Evolutionary conservation across 345 rosid genomes (phyloP).

Genomic region (Noccaea bulbosa): DNA sequence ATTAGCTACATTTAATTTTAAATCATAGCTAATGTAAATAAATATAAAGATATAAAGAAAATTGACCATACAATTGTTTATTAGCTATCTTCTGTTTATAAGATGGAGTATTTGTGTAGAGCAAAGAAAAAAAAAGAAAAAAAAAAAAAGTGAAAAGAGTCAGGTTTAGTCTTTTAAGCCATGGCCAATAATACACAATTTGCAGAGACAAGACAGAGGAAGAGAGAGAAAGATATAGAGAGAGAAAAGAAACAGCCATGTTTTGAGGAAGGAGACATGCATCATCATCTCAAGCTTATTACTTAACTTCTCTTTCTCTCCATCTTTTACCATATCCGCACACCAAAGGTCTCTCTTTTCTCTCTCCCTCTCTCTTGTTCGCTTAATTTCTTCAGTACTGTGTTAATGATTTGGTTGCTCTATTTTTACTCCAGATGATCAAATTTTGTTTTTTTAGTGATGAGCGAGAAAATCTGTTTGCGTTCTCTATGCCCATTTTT

Average conservation of each 20-base stretch:
- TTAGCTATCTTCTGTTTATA: background rate
- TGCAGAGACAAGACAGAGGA: conserved; percentile 44
- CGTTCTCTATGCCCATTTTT: conserved; percentile 22
- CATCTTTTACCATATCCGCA: conserved; percentile 37
- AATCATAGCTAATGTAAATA: background rate
- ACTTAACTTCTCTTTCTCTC: conserved; percentile 41
- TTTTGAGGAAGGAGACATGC: conserved; percentile 51
- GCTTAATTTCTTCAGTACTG: conserved; percentile 29
- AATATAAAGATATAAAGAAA: background rate
- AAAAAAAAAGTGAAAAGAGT: conserved; percentile 27
- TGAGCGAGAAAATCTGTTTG: conserved; percentile 12
- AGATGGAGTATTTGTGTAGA: conserved; percentile 2
- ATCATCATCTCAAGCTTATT: conserved; percentile 38
- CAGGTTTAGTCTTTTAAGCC: conserved; percentile 43
- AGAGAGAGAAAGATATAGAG: conserved; percentile 22
- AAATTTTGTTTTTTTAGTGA: background rate
- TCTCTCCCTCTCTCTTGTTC: conserved; percentile 15
- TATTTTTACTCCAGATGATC: conserved; percentile 21
- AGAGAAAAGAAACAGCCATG: conserved; percentile 43
- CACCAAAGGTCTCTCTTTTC: conserved; percentile 37
- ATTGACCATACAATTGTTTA: background rate
- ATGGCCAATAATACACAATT: conserved; percentile 45
- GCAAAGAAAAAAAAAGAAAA: background rate
- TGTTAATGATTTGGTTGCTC: conserved; percentile 34
- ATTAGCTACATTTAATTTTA: background rate